Evolutionary conservation across 768 basidiomycete species (phyloP).

Genomic region (Pleurotus citrinopileatus): DNA sequence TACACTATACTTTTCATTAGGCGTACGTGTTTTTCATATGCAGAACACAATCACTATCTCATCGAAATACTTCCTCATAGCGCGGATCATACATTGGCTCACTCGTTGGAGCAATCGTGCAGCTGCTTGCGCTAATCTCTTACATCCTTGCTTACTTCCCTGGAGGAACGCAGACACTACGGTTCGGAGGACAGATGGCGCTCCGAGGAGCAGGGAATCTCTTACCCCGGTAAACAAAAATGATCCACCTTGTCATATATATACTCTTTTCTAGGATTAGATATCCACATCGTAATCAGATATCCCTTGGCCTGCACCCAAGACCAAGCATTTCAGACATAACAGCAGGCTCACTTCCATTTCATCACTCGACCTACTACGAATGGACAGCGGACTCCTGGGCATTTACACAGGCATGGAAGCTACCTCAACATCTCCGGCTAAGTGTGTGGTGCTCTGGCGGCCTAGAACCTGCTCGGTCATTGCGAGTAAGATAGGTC

Average conservation of each 20-base stretch:
- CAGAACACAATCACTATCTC: background rate
- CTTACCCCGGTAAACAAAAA: conserved; percentile 60
- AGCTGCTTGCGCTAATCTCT: conserved; percentile 77
- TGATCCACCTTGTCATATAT: background rate
- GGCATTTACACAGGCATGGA: no score
- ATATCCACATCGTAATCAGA: no score
- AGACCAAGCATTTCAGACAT: no score
- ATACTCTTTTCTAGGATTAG: background rate
- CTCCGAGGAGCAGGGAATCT: conserved; percentile 82
- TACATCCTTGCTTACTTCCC: conserved; percentile 97
- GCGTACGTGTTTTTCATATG: conserved; percentile 50
- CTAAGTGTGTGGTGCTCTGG: no score
- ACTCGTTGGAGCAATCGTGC: conserved; percentile 76
- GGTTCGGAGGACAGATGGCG: conserved; percentile 76
- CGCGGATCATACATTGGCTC: conserved; percentile 85
- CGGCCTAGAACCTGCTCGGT: no score
- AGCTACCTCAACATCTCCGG: no score
- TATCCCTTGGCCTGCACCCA: no score
- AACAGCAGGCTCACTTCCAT: no score
- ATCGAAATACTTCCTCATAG: conserved; percentile 48
- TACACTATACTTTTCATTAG: conserved; percentile 90
- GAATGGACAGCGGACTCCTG: no score
- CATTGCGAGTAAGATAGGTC: no score
- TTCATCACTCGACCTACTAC: no score
- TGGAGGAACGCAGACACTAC: conserved; percentile 72